Conservation (phyloP, 1,284 basidiomycete genomes). For the Ceratobasidium sp. region DNA sequence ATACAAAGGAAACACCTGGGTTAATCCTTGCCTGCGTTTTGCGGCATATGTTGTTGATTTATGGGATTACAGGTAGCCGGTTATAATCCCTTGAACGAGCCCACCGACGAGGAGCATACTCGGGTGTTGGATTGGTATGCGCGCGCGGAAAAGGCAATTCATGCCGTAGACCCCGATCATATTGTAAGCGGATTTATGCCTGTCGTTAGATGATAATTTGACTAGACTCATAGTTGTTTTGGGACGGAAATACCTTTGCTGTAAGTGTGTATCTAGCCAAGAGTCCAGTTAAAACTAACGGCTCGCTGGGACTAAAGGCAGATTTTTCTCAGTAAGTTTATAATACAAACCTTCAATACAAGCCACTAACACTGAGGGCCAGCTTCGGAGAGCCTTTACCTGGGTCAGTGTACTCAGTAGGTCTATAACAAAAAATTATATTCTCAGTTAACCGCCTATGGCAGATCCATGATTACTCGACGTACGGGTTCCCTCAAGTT, state of each 20-base stretch:
- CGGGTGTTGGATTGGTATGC: constrained; percentile 54
- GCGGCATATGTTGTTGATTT: no score
- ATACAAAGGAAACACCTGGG: constrained; percentile 57
- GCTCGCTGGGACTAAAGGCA: constrained; percentile 2
- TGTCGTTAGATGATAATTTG: neutral
- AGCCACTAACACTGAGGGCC: neutral
- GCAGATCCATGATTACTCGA: constrained; percentile 54
- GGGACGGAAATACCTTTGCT: constrained; percentile 54
- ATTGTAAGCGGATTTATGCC: constrained; percentile 48
- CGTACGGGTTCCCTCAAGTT: constrained; percentile 54
- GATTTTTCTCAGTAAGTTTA: constrained; percentile 41
- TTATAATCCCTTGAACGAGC: constrained; percentile 58
- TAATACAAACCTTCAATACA: neutral
- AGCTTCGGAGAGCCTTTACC: constrained; percentile 48
- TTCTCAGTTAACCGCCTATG: neutral
- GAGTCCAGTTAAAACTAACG: neutral
- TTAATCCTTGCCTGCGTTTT: constrained; percentile 47
- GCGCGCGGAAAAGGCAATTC: constrained; percentile 55
- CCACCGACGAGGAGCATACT: constrained; percentile 52
- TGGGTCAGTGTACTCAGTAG: constrained; percentile 53
- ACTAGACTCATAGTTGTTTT: constrained; percentile 43
- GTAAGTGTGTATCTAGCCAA: constrained; percentile 15
- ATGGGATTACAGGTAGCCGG: constrained; percentile 39
- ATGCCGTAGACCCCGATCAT: constrained; percentile 55
- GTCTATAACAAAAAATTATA: neutral